Conservation (phyloP, 768 basidiomycete species). For the Kwoniella heveanensis region DNA sequence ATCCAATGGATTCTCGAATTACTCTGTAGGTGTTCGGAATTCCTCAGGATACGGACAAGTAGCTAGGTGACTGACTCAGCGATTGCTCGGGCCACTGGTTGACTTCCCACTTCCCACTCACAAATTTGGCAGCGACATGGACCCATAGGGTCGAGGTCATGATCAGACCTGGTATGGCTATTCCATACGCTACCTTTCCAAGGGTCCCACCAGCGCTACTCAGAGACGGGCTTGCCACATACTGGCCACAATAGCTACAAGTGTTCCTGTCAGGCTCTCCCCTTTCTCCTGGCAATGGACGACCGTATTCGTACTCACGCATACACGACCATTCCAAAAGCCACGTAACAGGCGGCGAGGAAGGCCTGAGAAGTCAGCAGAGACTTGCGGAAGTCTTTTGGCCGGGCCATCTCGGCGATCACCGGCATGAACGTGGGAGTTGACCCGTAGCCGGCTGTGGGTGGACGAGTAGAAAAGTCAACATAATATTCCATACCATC, state of each 20-base stretch:
- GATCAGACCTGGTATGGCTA: constrained; percentile 33
- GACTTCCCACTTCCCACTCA: too few relatives aligned
- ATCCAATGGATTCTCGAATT: constrained; percentile 30
- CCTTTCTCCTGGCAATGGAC: too few relatives aligned
- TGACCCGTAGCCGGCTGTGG: too few relatives aligned
- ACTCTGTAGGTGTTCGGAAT: constrained; percentile 23
- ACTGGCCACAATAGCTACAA: constrained; percentile 36
- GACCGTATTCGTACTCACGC: too few relatives aligned
- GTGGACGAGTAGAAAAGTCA: too few relatives aligned
- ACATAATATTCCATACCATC: too few relatives aligned
- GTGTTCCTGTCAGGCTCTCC: background rate
- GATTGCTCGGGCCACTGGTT: background rate
- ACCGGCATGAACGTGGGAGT: constrained; percentile 33
- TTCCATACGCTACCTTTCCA: constrained; percentile 41
- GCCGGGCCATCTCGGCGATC: constrained; percentile 49
- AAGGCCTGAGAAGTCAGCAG: constrained; percentile 42
- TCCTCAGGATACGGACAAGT: constrained; percentile 39
- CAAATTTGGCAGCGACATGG: too few relatives aligned
- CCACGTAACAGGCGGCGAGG: constrained; percentile 34
- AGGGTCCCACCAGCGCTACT: constrained; percentile 41
- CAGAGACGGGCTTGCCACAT: constrained; percentile 47
- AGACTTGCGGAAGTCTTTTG: constrained; percentile 48
- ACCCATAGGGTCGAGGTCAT: constrained; percentile 2
- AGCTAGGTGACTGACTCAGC: background rate
- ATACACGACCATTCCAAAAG: constrained; percentile 5